Conservation (phyloP, 148 eudicot species). For the Silene latifolia region DNA sequence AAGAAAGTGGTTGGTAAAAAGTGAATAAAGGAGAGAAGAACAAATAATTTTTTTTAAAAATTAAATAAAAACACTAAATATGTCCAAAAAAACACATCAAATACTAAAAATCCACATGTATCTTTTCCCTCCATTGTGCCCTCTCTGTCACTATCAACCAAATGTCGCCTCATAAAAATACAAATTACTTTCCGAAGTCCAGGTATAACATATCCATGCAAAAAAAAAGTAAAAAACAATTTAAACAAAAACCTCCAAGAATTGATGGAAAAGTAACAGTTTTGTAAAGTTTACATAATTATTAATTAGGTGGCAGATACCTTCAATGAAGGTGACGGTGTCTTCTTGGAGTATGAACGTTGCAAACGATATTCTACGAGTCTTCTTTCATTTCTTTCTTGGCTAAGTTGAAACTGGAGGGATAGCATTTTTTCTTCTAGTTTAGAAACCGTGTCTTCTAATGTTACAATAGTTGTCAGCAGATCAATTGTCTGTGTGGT, state of each 20-base stretch:
- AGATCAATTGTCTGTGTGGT: constrained; percentile 32
- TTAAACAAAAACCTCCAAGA: neutral
- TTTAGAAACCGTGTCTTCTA: constrained; percentile 29
- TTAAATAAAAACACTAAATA: too few relatives aligned
- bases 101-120: too few relatives aligned
- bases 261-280: neutral
- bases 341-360: constrained; percentile 26
- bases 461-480: constrained; percentile 27
- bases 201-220: neutral
- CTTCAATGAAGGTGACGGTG: constrained; percentile 24
- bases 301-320: constrained; percentile 17
- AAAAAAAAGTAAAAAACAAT: neutral
- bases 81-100: too few relatives aligned
- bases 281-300: neutral
- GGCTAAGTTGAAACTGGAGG: constrained; percentile 33
- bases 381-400: constrained; percentile 37
- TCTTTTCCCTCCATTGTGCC: too few relatives aligned
- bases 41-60: too few relatives aligned
- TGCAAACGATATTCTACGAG: constrained; percentile 32
- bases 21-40: too few relatives aligned
- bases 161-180: neutral
- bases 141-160: neutral
- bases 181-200: neutral
- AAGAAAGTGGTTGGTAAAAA: too few relatives aligned
- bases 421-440: constrained; percentile 34